A percentile compares a stretch with the other conserved stretches of the same genome.
phyloP scores from a whole-genome alignment of 495 filamentous ascomycete species.

The Daldinia childiae region DNA sequence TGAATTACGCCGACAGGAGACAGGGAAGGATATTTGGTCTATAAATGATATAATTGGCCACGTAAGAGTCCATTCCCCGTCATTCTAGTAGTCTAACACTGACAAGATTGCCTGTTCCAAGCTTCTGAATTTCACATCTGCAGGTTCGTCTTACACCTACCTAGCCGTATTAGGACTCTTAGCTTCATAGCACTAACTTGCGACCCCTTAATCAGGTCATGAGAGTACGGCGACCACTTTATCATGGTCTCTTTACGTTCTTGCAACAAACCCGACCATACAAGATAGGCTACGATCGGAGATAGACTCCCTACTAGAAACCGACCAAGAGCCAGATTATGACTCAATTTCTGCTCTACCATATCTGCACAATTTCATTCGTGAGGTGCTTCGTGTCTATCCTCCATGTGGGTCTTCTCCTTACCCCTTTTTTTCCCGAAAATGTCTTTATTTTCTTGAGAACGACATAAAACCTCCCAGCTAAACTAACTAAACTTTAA shows the following conservation, averaged over 20 bases:
- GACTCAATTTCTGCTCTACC: conserved; percentile 48
- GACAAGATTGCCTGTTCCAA: not conserved
- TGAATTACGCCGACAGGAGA: conserved; percentile 24
- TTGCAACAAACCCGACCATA: conserved; percentile 27
- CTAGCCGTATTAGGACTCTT: not conserved
- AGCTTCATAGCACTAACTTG: not conserved
- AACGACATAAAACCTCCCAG: not conserved
- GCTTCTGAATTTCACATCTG: conserved; percentile 39
- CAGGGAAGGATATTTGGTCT: conserved; percentile 37
- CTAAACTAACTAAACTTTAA: not conserved
- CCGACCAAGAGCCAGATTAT: conserved; percentile 43
- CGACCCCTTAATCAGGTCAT: conserved; percentile 28
- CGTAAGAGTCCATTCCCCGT: conserved; percentile 9
- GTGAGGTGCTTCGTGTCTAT: conserved; percentile 53
- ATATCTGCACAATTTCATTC: conserved; percentile 52
- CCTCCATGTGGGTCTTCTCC: conserved; percentile 43
- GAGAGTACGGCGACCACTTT: conserved; percentile 41
- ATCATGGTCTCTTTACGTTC: conserved; percentile 39
- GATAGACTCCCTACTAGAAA: conserved; percentile 31
- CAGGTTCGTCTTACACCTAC: conserved; percentile 17
- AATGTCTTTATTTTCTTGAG: not conserved
- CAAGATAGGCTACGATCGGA: conserved; percentile 46
- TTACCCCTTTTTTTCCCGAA: not conserved
- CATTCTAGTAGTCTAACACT: not conserved
- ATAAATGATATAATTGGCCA: conserved; percentile 43